Percentiles rank a stretch among this genome's conserved stretches.
phyloP scores from a whole-genome alignment of 768 basidiomycete species.

The Leccinum boreale region DNA sequence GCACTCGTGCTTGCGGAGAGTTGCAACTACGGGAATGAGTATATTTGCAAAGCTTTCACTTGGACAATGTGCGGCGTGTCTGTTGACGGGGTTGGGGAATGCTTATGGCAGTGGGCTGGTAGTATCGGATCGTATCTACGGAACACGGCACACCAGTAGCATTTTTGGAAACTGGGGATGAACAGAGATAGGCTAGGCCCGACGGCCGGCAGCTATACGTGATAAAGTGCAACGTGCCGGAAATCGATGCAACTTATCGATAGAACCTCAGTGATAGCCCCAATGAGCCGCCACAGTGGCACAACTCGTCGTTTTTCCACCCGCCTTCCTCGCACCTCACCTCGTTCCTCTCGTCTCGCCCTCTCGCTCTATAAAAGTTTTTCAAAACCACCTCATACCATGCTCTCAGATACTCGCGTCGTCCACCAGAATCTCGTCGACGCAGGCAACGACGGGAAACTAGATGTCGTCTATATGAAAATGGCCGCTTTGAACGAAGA shows the following conservation, averaged over 20 bases:
- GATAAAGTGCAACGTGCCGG: neutral
- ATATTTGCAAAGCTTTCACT: neutral
- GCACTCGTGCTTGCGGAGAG: neutral
- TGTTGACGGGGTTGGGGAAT: neutral
- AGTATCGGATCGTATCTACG: neutral
- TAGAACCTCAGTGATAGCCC: neutral
- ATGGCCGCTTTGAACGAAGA: slow-evolving; percentile 26
- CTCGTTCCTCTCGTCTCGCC: neutral
- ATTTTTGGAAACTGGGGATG: slow-evolving; percentile 1
- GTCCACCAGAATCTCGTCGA: slow-evolving; percentile 29
- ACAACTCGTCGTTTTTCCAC: slow-evolving; percentile 4
- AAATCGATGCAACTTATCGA: neutral
- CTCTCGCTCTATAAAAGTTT: neutral
- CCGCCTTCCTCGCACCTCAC: neutral
- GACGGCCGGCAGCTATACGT: neutral
- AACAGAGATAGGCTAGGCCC: neutral
- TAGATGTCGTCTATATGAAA: slow-evolving; percentile 12
- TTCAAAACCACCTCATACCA: neutral
- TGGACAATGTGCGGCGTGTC: neutral
- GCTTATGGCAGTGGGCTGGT: neutral
- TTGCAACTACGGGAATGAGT: neutral
- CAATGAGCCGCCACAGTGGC: neutral
- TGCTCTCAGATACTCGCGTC: neutral
- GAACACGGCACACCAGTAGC: neutral
- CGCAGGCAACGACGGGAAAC: slow-evolving; percentile 21